These are phyloP conservation scores for Fraxinus albicans DNA, from an alignment of 305 asterid genomes.

Conservation along the genomic window DNA sequence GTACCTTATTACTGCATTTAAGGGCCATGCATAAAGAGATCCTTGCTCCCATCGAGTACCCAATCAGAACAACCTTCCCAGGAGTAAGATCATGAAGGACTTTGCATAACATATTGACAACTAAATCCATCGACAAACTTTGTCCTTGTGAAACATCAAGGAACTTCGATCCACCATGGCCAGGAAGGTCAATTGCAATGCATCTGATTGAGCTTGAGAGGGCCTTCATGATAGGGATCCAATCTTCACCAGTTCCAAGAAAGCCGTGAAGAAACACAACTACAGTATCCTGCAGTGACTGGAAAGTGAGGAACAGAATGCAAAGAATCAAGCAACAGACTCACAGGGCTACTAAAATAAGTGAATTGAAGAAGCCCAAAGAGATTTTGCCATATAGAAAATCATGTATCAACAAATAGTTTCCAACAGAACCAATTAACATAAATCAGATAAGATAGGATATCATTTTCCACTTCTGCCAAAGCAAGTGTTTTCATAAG, in stretches of 20 bases:
- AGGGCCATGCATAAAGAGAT: constrained; percentile 76
- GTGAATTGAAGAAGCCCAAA: background rate
- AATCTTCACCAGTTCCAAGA: constrained; percentile 83
- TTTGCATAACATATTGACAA: constrained; percentile 56
- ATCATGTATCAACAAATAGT: background rate
- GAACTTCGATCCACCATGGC: constrained; percentile 76
- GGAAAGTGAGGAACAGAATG: constrained; percentile 18
- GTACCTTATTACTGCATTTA: constrained; percentile 65
- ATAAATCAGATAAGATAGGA: background rate
- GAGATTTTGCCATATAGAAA: background rate
- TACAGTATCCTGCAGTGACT: constrained; percentile 52
- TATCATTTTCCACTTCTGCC: background rate
- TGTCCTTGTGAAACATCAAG: constrained; percentile 37
- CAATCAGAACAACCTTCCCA: constrained; percentile 70
- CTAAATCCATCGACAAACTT: constrained; percentile 57
- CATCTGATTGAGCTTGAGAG: constrained; percentile 72
- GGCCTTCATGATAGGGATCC: constrained; percentile 86
- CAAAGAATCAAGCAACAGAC: background rate
- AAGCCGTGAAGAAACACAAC: constrained; percentile 90
- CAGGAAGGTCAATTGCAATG: constrained; percentile 92
- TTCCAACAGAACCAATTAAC: background rate
- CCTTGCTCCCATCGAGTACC: constrained; percentile 98
- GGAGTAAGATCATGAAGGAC: constrained; percentile 48
- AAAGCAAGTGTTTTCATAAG: background rate
- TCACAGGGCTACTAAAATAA: background rate